Conservation (phyloP, 257 asterid species). For the Solanum rostratum region DNA sequence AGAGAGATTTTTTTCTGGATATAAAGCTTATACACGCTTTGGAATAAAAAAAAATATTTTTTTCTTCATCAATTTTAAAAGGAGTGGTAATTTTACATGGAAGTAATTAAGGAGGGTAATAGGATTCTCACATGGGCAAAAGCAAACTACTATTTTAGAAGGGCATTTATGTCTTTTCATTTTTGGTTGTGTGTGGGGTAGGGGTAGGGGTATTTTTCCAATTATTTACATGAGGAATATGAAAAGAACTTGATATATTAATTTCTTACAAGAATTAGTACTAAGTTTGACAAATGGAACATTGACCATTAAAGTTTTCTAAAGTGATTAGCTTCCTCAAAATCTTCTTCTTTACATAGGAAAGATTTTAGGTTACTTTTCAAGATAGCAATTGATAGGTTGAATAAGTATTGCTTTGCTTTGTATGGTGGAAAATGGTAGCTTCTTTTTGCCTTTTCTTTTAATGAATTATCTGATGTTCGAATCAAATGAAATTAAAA, state of each 20-base stretch:
- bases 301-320: background rate
- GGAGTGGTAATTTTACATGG: background rate
- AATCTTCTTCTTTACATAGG: background rate
- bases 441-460: background rate
- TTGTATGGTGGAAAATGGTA: background rate
- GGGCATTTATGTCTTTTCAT: background rate
- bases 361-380: background rate
- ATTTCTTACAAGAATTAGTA: background rate
- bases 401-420: background rate
- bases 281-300: background rate
- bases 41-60: background rate
- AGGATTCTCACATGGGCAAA: background rate
- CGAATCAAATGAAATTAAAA: background rate
- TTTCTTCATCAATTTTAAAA: background rate
- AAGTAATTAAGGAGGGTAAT: background rate
- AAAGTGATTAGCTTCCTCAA: background rate
- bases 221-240: background rate
- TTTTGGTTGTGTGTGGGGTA: too few species aligned
- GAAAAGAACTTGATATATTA: background rate
- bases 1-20: too few species aligned
- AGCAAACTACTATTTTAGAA: background rate
- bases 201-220: background rate
- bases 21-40: too few species aligned
- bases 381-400: background rate
- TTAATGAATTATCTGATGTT: background rate